These are phyloP conservation scores for Holtermanniella nyarrowii DNA, from an alignment of 768 basidiomycete genomes.

Conservation along the genomic window DNA sequence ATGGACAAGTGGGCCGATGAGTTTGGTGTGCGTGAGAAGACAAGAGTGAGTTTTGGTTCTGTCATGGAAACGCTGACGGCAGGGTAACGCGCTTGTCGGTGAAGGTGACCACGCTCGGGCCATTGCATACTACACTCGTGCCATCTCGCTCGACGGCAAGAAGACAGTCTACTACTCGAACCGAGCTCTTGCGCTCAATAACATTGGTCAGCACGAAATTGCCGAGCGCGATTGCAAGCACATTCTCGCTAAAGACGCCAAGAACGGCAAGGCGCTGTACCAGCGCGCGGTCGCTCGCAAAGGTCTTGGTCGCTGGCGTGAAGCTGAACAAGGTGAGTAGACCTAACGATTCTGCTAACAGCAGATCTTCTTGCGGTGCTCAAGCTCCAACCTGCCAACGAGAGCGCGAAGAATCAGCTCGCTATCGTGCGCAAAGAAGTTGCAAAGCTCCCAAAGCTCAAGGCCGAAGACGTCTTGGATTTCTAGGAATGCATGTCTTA, in stretches of 20 bases:
- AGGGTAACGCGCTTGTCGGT: constrained; percentile 34
- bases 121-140: constrained; percentile 37
- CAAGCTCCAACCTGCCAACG: constrained; percentile 22
- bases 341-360: neutral
- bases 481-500: constrained; percentile 6
- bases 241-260: constrained; percentile 27
- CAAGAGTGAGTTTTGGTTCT: constrained; percentile 18
- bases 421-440: constrained; percentile 17
- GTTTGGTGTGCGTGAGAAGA: constrained; percentile 36
- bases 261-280: constrained; percentile 39
- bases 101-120: constrained; percentile 25
- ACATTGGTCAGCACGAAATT: constrained; percentile 29
- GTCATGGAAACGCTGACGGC: neutral
- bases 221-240: constrained; percentile 38
- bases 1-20: constrained; percentile 42
- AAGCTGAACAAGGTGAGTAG: constrained; percentile 25
- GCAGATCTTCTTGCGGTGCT: constrained; percentile 26
- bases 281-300: constrained; percentile 34
- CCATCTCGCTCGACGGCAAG: constrained; percentile 39
- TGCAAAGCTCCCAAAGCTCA: constrained; percentile 20
- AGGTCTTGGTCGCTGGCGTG: constrained; percentile 30
- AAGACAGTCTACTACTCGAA: constrained; percentile 41
- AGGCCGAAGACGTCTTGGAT: constrained; percentile 20
- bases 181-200: constrained; percentile 39
- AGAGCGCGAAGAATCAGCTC: constrained; percentile 29